phyloP scores from a whole-genome alignment of 768 basidiomycete genomes.

The Naganishia antarctica region DNA sequence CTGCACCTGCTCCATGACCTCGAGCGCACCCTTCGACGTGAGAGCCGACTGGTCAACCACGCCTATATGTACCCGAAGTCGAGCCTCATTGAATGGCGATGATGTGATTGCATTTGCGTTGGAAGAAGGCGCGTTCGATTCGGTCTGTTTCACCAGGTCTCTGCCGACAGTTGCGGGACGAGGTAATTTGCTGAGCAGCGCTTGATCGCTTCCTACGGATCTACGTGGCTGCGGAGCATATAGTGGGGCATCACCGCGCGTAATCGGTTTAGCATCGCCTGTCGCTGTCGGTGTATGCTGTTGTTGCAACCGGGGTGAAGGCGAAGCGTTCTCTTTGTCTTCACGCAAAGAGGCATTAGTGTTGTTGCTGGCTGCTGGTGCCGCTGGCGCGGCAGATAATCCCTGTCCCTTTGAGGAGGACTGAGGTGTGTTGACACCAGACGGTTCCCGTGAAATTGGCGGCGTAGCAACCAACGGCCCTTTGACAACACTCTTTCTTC shows the following conservation, averaged over 20 bases:
- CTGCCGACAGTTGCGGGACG: constrained; percentile 25
- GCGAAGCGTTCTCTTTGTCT: constrained; percentile 9
- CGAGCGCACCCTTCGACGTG: constrained; percentile 74
- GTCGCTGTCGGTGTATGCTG: constrained; percentile 9
- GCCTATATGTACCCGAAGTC: constrained; percentile 77
- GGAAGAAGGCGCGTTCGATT: constrained; percentile 24
- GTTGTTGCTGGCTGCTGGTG: background rate
- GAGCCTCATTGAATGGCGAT: constrained; percentile 48
- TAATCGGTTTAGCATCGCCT: background rate
- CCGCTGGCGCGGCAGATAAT: background rate
- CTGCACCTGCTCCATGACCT: constrained; percentile 80
- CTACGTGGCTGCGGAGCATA: constrained; percentile 29
- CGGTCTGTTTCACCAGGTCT: constrained; percentile 10
- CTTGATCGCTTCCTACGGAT: constrained; percentile 27
- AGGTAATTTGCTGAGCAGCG: constrained; percentile 33
- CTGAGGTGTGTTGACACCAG: background rate
- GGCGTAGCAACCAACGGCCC: constrained; percentile 11
- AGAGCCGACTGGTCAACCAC: constrained; percentile 85
- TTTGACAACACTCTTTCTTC: constrained; percentile 50
- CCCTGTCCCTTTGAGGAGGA: background rate
- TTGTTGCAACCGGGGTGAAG: background rate
- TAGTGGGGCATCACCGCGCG: too few species aligned
- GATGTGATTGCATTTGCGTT: constrained; percentile 24
- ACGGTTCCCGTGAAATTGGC: constrained; percentile 30
- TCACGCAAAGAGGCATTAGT: background rate